Evolutionary conservation across 2,329 filamentous ascomycete species (phyloP).

Genomic region (Talaromyces amestolkiae): DNA sequence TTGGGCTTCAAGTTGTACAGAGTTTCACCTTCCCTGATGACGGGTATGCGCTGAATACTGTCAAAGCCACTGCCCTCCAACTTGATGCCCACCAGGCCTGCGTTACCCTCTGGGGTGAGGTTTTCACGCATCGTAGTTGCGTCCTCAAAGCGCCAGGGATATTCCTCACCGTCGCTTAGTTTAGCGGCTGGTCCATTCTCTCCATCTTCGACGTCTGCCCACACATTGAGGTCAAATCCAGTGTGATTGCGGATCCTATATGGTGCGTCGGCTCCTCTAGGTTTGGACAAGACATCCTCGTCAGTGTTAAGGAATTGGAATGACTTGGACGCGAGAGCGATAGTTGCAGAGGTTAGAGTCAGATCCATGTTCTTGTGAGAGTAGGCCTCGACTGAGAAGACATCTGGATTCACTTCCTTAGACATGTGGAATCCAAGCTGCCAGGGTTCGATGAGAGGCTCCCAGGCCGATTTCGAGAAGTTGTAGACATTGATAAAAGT

Average conservation of each 20-base stretch:
- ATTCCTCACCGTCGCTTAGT: constrained; percentile 83
- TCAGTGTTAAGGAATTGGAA: constrained; percentile 84
- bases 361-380: constrained; percentile 90
- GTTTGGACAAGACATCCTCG: constrained; percentile 90
- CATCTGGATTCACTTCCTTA: constrained; percentile 70
- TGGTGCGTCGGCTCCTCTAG: constrained; percentile 83
- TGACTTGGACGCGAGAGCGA: constrained; percentile 89
- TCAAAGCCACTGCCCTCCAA: constrained; percentile 95
- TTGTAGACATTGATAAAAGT: constrained; percentile 98
- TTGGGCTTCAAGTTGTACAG: constrained; percentile 86
- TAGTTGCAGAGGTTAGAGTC: constrained; percentile 88
- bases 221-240: constrained; percentile 82
- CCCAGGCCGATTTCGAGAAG: constrained; percentile 98
- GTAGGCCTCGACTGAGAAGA: constrained; percentile 77
- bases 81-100: constrained; percentile 74
- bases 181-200: constrained; percentile 67
- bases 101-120: constrained; percentile 76
- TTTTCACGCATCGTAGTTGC: constrained; percentile 96
- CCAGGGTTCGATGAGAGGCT: constrained; percentile 95
- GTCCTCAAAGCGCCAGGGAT: constrained; percentile 94
- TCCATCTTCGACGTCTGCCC: constrained; percentile 72
- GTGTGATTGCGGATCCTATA: constrained; percentile 95
- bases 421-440: constrained; percentile 86
- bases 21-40: constrained; percentile 92
- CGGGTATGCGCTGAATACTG: constrained; percentile 77